Evolutionary conservation across 768 basidiomycete species (phyloP), one percentile per base, ranked within the genome.

Genomic region (Rhodocollybia butyracea): DNA sequence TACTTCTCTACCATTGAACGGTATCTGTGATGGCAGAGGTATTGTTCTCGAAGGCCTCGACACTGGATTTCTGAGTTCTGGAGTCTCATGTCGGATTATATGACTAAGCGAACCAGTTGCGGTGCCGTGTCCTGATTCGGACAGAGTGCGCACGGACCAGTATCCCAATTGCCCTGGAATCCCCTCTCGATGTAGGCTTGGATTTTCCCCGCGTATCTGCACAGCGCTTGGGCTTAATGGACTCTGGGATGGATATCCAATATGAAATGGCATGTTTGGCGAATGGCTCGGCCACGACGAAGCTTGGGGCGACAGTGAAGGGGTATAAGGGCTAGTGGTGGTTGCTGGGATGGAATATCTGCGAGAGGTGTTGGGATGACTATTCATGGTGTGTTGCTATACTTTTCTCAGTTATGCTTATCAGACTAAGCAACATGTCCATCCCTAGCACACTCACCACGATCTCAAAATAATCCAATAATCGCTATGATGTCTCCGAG

Each of bases 1-100:
- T 17, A 50, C 31, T 38, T 27, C 34, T 22, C 11, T 5, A 19
- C 10, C 5, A 7, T n/a, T 17, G 21, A 24, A 6, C 19, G n/a
- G n/a, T n/a, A n/a, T 34, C 22, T 50, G 48, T 12, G 36, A 36
- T 38, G 48, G 48, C 34, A 50, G n/a, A 31, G 48, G 48, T 24
- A 24, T 34, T 6, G 34, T 50, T 19, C 34, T 50, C 34, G 31
- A 34, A 13, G 32, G 12, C 27, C 34, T 36, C 11, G 13, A 19
- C 11, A 15, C 30, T 32, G n/a, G 15, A 21, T n/a, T 36, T n/a
- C 13, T 31, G 34, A 34, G 19, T 50, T 38, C 19, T 13, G 34
- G 48, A 24, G 13, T 21, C 32, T 50, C 34, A 13, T 19, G 12
- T 24, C 39, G 39, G 39, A 50, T 34, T 34, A 3, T 26, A 5